phyloP scores from a whole-genome alignment of 2,329 filamentous ascomycete species.

The Rachicladosporium sp. region DNA sequence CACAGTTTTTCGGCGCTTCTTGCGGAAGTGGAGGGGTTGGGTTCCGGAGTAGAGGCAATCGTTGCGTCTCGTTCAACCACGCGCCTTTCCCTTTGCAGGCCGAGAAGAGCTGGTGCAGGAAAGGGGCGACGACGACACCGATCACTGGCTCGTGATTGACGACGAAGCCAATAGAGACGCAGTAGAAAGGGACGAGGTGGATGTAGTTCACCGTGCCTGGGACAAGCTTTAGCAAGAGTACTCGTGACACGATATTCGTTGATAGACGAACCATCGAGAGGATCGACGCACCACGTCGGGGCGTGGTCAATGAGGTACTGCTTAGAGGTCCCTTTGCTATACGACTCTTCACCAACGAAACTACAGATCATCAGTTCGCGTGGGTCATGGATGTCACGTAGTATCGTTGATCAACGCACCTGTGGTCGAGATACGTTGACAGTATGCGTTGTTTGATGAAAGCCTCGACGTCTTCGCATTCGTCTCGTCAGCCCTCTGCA shows the following conservation, averaged over 20 bases:
- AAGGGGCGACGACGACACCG: conserved; percentile 61
- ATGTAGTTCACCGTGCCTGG: conserved; percentile 64
- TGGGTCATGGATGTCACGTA: too few species aligned
- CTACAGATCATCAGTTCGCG: conserved; percentile 25
- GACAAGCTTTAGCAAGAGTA: not conserved
- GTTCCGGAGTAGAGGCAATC: conserved; percentile 50
- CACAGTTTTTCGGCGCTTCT: conserved; percentile 54
- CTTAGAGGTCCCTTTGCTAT: conserved; percentile 54
- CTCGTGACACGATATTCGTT: not conserved
- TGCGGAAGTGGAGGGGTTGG: conserved; percentile 51
- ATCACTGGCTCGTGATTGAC: conserved; percentile 48
- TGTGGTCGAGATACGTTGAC: conserved; percentile 51
- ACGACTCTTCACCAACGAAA: conserved; percentile 67
- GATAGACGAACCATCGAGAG: conserved; percentile 48
- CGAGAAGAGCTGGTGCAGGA: conserved; percentile 57
- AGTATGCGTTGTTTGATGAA: conserved; percentile 53
- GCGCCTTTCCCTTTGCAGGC: conserved; percentile 54
- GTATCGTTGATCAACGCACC: conserved; percentile 33
- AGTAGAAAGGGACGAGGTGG: conserved; percentile 71
- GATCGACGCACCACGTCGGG: conserved; percentile 68
- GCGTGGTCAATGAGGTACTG: conserved; percentile 52
- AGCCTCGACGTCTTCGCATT: conserved; percentile 50
- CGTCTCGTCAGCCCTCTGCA: too few species aligned
- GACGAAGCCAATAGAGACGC: conserved; percentile 62
- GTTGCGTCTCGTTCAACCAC: conserved; percentile 54